Evolutionary conservation across 2,329 filamentous ascomycete species (phyloP), one percentile per base, ranked within the genome.

Genomic region (Neodidymelliopsis sp.): DNA sequence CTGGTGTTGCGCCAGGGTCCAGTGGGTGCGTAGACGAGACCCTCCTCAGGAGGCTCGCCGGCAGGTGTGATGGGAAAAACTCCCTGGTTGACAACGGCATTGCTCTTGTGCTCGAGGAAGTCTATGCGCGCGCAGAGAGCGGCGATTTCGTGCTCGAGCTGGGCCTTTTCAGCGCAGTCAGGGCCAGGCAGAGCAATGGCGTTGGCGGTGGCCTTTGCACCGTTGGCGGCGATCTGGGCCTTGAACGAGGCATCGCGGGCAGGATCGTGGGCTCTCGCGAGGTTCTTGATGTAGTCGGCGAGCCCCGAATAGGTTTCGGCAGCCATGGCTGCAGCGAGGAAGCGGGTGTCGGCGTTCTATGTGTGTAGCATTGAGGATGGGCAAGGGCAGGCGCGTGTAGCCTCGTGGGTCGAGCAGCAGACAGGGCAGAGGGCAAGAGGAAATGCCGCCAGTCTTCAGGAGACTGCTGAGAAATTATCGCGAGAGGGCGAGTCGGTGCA

Each of bases 131-230:
- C 77, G 51, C 87, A 84, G 56, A 97, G 83, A 46, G 89, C 87
- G 39, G 87, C 84, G 49, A 99, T 83, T 76, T 97, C 93, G 52
- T 82, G 81, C 76, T 97, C 91, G 53, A 97, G 84, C 23, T 82
- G 82, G 59, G 83, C 81, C 77, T 97, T 97, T 59, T 88, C 88
- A 25, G 84, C 75, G 33, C 84, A 88, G 50, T 91, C 83, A 49
- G 84, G 81, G 49, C 94, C 94, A 11, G 93, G 92, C 18, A 97
- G 81, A 55, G 81, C 82, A 67, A 93, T 80, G 59, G 81, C 77
- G 57, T 76, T 76, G 57, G 82, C 78, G 55, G 77, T 75, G 24
- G 73, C 65, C 56, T 79, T 77, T 41, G 72, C 67, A 59, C 80
- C 80, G 75, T 85, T 84, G 34, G 59, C 60, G 38, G 74, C 74